These are phyloP conservation scores for Colletotrichum nymphaeae DNA, from an alignment of 2,329 filamentous ascomycete genomes.

Conservation along the genomic window DNA sequence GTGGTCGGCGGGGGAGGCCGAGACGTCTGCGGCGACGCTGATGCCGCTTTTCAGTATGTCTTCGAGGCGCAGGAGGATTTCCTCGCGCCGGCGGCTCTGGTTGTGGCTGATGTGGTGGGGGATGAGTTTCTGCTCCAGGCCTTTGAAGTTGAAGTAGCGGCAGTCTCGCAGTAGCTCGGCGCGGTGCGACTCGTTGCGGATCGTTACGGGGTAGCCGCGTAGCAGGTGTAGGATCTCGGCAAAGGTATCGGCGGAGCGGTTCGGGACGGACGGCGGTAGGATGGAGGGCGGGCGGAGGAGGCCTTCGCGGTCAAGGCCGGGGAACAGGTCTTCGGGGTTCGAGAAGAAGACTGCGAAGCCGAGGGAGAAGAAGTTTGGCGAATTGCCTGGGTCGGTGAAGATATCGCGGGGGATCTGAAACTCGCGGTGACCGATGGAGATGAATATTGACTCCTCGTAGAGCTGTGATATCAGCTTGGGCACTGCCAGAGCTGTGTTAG, in stretches of 20 bases:
- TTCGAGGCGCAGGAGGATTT: constrained; percentile 84
- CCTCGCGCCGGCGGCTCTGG: constrained; percentile 71
- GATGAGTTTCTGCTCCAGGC: constrained; percentile 88
- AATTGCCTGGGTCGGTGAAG: constrained; percentile 86
- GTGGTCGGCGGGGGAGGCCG: constrained; percentile 42
- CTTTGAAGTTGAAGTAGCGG: constrained; percentile 92
- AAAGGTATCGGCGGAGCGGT: constrained; percentile 86
- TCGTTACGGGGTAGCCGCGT: constrained; percentile 83
- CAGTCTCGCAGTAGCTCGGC: constrained; percentile 84
- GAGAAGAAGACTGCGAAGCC: constrained; percentile 92
- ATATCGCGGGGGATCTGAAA: constrained; percentile 90
- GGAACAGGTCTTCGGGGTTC: constrained; percentile 82
- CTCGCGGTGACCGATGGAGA: constrained; percentile 86
- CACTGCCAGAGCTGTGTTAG: constrained; percentile 60
- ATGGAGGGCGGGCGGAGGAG: constrained; percentile 90
- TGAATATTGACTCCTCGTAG: constrained; percentile 91
- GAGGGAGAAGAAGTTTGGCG: constrained; percentile 95
- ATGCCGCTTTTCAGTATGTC: constrained; percentile 92
- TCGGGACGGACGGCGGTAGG: constrained; percentile 82
- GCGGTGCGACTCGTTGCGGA: constrained; percentile 81
- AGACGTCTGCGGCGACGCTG: constrained; percentile 66
- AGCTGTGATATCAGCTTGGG: constrained; percentile 91
- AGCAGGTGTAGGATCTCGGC: constrained; percentile 84
- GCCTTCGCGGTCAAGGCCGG: constrained; percentile 81
- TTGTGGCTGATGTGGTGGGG: constrained; percentile 83